Conservation (phyloP, 768 basidiomycete species). For the Russula sp. region DNA sequence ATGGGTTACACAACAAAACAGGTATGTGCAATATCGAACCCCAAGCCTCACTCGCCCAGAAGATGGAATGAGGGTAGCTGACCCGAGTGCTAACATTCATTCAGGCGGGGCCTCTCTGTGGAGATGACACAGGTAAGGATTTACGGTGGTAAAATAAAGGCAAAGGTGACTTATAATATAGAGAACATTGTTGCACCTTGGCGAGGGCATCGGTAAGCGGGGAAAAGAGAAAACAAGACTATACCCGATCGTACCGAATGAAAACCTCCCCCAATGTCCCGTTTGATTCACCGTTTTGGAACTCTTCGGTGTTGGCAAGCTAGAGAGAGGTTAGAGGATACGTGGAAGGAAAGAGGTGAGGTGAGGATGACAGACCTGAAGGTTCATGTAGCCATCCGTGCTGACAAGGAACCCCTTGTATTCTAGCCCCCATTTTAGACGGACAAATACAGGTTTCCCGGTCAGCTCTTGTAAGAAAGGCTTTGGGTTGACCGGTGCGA, state of each 20-base stretch:
- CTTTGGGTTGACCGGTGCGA: slow-evolving; percentile 95
- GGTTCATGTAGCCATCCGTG: slow-evolving; percentile 99
- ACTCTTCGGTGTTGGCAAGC: slow-evolving; percentile 99
- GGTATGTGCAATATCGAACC: neutral
- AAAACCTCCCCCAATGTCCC: slow-evolving; percentile 98
- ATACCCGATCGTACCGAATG: slow-evolving; percentile 63
- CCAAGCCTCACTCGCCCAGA: neutral
- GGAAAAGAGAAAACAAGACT: slow-evolving; percentile 5
- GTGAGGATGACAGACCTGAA: slow-evolving; percentile 71
- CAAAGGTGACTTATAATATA: slow-evolving; percentile 75
- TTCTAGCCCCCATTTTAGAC: slow-evolving; percentile 97
- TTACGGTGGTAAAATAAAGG: neutral
- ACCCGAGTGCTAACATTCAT: slow-evolving; percentile 1
- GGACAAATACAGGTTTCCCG: slow-evolving; percentile 92
- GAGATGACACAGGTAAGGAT: slow-evolving; percentile 7
- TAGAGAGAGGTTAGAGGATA: slow-evolving; percentile 31
- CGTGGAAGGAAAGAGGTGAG: neutral
- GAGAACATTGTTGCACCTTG: slow-evolving; percentile 90
- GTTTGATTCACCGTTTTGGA: slow-evolving; percentile 91
- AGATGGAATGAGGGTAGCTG: neutral
- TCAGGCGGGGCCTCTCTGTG: slow-evolving; percentile 23
- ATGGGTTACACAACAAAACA: neutral
- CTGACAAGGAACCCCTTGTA: slow-evolving; percentile 99
- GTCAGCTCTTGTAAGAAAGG: slow-evolving; percentile 98
- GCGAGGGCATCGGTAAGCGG: slow-evolving; percentile 17